Evolutionary conservation across 2,329 filamentous ascomycete species (phyloP).

Genomic region (Colletotrichum camelliae): DNA sequence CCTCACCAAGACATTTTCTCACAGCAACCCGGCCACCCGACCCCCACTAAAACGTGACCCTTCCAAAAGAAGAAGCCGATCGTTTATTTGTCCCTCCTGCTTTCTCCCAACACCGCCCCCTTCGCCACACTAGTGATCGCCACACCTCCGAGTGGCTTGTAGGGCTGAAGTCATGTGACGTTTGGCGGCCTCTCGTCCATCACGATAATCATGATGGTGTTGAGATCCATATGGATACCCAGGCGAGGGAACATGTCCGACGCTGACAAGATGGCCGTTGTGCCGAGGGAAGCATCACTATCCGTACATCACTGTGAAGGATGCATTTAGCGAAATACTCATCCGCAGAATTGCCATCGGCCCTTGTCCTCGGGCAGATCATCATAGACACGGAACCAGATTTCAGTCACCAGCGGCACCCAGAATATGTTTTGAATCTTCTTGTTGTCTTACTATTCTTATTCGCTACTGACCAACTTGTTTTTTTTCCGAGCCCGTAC

Average conservation of each 20-base stretch:
- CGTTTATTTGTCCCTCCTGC: neutral
- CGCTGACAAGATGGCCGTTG: neutral
- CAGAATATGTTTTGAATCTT: neutral
- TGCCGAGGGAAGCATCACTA: neutral
- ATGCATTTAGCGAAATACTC: neutral
- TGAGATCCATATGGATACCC: neutral
- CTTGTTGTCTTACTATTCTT: neutral
- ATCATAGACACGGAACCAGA: neutral
- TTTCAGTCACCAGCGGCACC: neutral
- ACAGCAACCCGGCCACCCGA: neutral
- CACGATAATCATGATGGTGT: neutral
- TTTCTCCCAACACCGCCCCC: neutral
- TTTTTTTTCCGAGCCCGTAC: neutral
- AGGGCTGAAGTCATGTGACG: slow-evolving; percentile 19
- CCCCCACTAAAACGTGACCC: neutral
- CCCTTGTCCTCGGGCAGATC: neutral
- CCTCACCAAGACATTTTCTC: neutral
- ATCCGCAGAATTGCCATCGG: neutral
- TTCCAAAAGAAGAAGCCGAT: neutral
- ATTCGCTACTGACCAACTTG: neutral
- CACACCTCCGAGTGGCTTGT: neutral
- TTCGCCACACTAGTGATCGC: neutral
- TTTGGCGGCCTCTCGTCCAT: neutral
- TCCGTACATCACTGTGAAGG: neutral
- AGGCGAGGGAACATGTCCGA: neutral